phyloP scores from a whole-genome alignment of 1,284 basidiomycete genomes.

The Trichosporon sp. region DNA sequence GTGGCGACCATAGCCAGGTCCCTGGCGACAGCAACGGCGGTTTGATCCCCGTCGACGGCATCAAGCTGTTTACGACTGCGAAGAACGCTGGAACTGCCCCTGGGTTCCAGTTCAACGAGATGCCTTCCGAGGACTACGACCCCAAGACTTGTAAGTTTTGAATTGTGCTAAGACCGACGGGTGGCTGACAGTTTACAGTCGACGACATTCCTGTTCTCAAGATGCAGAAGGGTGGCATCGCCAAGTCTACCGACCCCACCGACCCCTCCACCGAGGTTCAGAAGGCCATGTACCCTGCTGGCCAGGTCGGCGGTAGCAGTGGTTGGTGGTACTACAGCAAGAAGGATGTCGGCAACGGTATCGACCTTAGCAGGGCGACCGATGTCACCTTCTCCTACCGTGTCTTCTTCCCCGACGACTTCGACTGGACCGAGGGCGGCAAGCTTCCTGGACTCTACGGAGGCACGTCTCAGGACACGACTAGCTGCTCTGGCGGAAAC shows the following conservation, averaged over 20 bases:
- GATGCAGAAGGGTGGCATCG: constrained; percentile 1
- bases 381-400: constrained; percentile 47
- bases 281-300: constrained; percentile 32
- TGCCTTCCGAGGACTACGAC: neutral
- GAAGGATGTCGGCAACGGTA: constrained; percentile 25
- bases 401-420: constrained; percentile 44
- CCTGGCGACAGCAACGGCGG: neutral
- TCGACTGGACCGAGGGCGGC: constrained; percentile 49
- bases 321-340: constrained; percentile 43
- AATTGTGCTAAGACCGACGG: neutral
- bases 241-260: constrained; percentile 26
- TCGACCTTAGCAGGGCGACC: constrained; percentile 31
- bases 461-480: constrained; percentile 20
- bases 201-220: constrained; percentile 1
- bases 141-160: neutral
- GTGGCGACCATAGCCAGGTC: neutral
- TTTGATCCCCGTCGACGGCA: neutral
- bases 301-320: constrained; percentile 28
- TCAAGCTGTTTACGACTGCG: neutral
- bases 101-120: neutral
- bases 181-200: neutral
- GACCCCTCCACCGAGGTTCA: constrained; percentile 32
- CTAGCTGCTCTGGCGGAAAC: constrained; percentile 47
- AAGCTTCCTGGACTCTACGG: constrained; percentile 51
- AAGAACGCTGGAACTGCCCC: neutral